Evolutionary conservation across 2,329 filamentous ascomycete genomes (phyloP).

Genomic region (Zasmidium cellare): DNA sequence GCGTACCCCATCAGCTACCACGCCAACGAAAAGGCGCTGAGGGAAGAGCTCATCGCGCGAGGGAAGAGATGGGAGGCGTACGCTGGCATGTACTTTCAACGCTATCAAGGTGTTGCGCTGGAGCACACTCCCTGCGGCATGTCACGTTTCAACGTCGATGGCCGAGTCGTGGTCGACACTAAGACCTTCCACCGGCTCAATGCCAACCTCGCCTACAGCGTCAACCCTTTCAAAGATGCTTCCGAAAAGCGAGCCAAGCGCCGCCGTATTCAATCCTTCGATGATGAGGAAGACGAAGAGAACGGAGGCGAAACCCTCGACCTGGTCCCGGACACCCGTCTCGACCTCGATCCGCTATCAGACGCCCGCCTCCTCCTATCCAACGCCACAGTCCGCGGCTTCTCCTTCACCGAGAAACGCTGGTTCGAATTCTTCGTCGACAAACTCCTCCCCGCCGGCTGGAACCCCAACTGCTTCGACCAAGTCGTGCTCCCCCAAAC

Average conservation of each 20-base stretch:
- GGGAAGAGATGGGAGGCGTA: slow-evolving; percentile 27
- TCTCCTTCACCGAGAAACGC: slow-evolving; percentile 35
- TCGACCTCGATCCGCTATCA: slow-evolving; percentile 26
- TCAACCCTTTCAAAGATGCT: slow-evolving; percentile 22
- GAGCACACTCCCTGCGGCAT: slow-evolving; percentile 20
- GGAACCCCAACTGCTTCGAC: slow-evolving; percentile 34
- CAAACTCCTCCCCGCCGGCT: slow-evolving; percentile 30
- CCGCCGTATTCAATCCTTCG: slow-evolving; percentile 22
- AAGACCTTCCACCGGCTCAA: slow-evolving; percentile 33
- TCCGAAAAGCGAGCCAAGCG: slow-evolving; percentile 21
- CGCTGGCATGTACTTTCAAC: slow-evolving; percentile 31
- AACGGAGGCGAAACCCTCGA: slow-evolving; percentile 25
- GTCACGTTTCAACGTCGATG: slow-evolving; percentile 28
- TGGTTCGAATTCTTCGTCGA: slow-evolving; percentile 40
- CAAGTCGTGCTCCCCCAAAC: slow-evolving; percentile 32
- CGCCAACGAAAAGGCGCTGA: slow-evolving; percentile 13
- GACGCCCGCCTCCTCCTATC: slow-evolving; percentile 33
- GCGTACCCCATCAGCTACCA: slow-evolving; percentile 27
- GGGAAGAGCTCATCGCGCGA: slow-evolving; percentile 24
- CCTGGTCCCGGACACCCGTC: slow-evolving; percentile 20
- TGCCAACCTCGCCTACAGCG: slow-evolving; percentile 24
- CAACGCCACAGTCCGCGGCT: slow-evolving; percentile 37
- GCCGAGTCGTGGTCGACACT: slow-evolving; percentile 31
- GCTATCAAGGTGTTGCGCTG: slow-evolving; percentile 28
- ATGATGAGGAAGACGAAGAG: slow-evolving; percentile 25